Evolutionary conservation across 2,329 filamentous ascomycete species (phyloP), one percentile per base, ranked within the genome.

Genomic region (Penicillium corylophilum): DNA sequence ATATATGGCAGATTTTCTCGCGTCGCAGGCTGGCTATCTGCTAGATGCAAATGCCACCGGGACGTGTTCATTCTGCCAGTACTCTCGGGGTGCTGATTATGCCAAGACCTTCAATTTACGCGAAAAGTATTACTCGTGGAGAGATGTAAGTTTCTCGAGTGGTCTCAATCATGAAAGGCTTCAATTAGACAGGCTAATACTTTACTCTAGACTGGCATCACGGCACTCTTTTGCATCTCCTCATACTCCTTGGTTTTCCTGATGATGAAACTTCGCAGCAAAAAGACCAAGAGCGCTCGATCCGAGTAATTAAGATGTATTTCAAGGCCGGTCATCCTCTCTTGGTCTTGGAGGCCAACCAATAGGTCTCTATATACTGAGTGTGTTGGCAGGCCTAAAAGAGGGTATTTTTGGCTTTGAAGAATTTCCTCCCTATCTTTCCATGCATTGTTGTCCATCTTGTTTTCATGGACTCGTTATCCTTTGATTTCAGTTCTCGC

Each of bases 261-360:
- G 22, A 72, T 78, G 69, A 79, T 78, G 76, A 79, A 77, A 63
- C 56, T 78, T 40, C 64, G 77, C 51, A 78, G 73, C 33, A 79
- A 78, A 65, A 73, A 71, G 55, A 77, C 72, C 15, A 78, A 78
- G 67, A 77, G 68, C 40, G 74, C 74, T 5, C 56, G 66, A 9
- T 65, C 62, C 4, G 69, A 71, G 44, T 70, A 48, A 54, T 12
- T 13, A 35, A 8, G 12, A 13, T 15, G 13, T 22, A 13, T 9
- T 26, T 4, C 1, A 29, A 5, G 13, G 2, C 12, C 4, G 15
- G 16, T 5, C 16, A 15, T 7, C 12, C 5, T 16, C 6, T 18
- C 5, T 6, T 7, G 35, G 10, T 42, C 22, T 42, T 26, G 2
- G 5, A 3, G 8, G 39, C 15, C 5, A 40, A 22, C 10, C 6